Evolutionary conservation across 768 basidiomycete species (phyloP).

Genomic region (Lentinus tigrinus): DNA sequence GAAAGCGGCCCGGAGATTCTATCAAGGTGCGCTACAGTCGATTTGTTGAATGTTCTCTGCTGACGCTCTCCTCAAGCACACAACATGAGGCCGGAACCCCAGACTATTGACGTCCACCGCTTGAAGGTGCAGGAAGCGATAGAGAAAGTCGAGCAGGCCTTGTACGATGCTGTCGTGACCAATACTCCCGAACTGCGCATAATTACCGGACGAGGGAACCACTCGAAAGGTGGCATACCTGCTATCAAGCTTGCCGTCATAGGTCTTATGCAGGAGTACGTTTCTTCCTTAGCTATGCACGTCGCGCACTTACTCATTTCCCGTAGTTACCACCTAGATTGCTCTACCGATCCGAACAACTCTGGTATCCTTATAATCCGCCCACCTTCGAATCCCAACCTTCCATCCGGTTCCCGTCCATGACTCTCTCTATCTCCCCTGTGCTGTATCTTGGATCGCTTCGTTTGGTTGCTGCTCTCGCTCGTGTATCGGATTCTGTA

Average conservation of each 20-base stretch:
- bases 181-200: slow-evolving; percentile 32
- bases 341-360: slow-evolving; percentile 27
- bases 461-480: slow-evolving; percentile 1
- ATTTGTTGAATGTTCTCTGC: neutral
- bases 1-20: slow-evolving; percentile 35
- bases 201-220: slow-evolving; percentile 34
- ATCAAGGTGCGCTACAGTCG: slow-evolving; percentile 25
- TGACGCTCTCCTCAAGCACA: slow-evolving; percentile 25
- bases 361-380: slow-evolving; percentile 29
- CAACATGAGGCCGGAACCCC: slow-evolving; percentile 27
- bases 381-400: slow-evolving; percentile 18
- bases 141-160: slow-evolving; percentile 29
- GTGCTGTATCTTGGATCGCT: neutral
- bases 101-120: slow-evolving; percentile 36
- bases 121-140: slow-evolving; percentile 33
- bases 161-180: slow-evolving; percentile 29
- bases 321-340: slow-evolving; percentile 27
- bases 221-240: slow-evolving; percentile 31
- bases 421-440: neutral
- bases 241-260: slow-evolving; percentile 33
- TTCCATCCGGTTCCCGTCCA: neutral
- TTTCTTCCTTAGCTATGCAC: neutral
- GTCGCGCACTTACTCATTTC: neutral
- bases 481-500: slow-evolving; percentile 17
- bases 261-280: slow-evolving; percentile 29